Base-by-base conservation (phyloP, 495 filamentous ascomycete species). In the Lasiosphaeriaceae sp. region DNA sequence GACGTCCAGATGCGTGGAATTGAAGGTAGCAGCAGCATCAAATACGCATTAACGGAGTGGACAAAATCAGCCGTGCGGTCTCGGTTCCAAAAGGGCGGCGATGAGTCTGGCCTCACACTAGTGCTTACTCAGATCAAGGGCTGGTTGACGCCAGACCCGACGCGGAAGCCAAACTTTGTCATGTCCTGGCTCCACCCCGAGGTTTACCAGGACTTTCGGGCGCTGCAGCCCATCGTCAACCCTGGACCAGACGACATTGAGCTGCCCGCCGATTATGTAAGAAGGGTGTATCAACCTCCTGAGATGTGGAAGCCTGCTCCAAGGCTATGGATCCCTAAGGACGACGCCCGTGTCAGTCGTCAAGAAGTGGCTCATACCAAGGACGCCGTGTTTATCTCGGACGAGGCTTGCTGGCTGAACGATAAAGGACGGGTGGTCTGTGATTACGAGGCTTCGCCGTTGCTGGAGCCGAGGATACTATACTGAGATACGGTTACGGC, bases 271-370 rank as follows among this genome's bases (percentile, higher is more conserved):
- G 80, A 85, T 35, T 78, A 87, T 37, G 65, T 78, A 14, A 65
- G 71, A 24, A 76, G 79, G 11, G 86, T 86, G 0, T 92, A 87
- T 63, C 80, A 79, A 51, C 81, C 90, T 60, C 88, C 88, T 0
- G 85, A 86, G 41, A 79, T 92, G 59, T 83, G 79, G 51, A 69
- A 73, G 11, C 71, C 72, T 0, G 75, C 81, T 0, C 86, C 87
- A 6, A 72, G 76, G 43, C 71, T 92, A 8, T 92, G 88, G 88
- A 81, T 92, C 5, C 86, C 87, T 0, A 74, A 75, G 19, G 88
- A 92, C 66, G 73, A 80, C 2, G 84, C 81, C 62, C 82, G 85
- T 2, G 82, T 90, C 19, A 84, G 80, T 55, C 67, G 69, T 29
- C 79, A 85, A 59, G 88, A 90, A 66, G 70, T 88, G 39, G 65